Evolutionary conservation across 441 rosid species (phyloP), one percentile per base, ranked within the genome.

Genomic region (Syzygium malaccense): DNA sequence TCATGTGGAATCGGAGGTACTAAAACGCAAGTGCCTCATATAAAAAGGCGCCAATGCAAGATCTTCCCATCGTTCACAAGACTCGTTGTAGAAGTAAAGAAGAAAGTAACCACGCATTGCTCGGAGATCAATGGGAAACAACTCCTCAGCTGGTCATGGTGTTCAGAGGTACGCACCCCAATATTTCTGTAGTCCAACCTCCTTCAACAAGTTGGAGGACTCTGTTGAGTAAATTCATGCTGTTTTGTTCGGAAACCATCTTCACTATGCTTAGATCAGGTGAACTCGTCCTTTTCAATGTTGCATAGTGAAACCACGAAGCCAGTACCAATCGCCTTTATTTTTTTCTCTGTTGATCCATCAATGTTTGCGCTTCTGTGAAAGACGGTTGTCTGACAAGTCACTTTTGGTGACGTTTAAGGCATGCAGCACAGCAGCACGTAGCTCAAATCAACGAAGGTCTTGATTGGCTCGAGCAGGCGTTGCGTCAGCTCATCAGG

Each of bases 61-160:
- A 4, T 25, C 62, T 57, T 7, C 25, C 2, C 14, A 60, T 14
- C 32, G 30, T 58, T 14, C 11, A 26, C 11, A 3, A 28, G 18
- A 28, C 2, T 6, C 4, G 32, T 28, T 14, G 4, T 0, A 60
- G 4, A n/a, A n/a, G n/a, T n/a, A n/a, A 28, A 14, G 18, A 14
- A 55, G 56, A 55, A 55, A 28, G 66, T 60, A 28, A 0, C 1
- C 2, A 14, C 17, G 1, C 66, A 3, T 28, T 28, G 18, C 33
- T n/a, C 0, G 9, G 10, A 62, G 33, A n/a, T 62, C 19, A 3
- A 62, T 62, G 68, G 33, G 4, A 3, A n/a, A 62, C 19, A 3
- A n/a, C 19, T 0, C 1, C 19, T 62, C 33, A 14, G 1, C 68
- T 8, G 0, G 1, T 62, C 33, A 6, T 1, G 2, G 8, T 6